A percentile compares a stretch with the other conserved stretches of the same genome.
These are phyloP conservation scores for Salix caprea DNA, from an alignment of 345 rosid genomes.

Conservation along the genomic window DNA sequence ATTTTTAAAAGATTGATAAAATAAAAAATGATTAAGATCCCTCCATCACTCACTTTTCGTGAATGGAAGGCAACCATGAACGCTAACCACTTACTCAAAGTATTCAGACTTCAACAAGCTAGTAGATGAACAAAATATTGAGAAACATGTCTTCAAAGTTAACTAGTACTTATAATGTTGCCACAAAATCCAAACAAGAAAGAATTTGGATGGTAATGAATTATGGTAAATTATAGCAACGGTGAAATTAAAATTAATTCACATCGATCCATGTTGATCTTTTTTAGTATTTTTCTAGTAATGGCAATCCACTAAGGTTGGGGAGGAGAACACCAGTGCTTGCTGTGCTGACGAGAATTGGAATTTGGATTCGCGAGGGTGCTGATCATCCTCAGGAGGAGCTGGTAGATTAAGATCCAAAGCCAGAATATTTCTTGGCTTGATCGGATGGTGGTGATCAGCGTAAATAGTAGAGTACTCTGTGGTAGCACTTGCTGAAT, in stretches of 20 bases:
- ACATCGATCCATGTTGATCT: conserved; percentile 26
- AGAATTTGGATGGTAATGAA: conserved; percentile 26
- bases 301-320: conserved; percentile 89
- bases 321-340: conserved; percentile 48
- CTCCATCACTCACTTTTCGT: conserved; percentile 77
- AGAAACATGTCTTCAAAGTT: neutral
- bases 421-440: conserved; percentile 44
- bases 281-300: conserved; percentile 32
- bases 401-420: conserved; percentile 97
- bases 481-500: neutral
- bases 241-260: conserved; percentile 26
- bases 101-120: conserved; percentile 61
- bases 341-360: conserved; percentile 46
- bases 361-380: conserved; percentile 47
- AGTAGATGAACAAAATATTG: conserved; percentile 34
- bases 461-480: neutral
- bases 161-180: neutral
- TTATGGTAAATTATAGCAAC: neutral
- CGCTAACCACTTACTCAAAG: conserved; percentile 87
- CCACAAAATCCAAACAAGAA: neutral
- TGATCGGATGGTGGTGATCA: conserved; percentile 16
- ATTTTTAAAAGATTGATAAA: neutral
- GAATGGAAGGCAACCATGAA: conserved; percentile 81
- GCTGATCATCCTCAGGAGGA: conserved; percentile 63
- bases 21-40: conserved; percentile 35